Evolutionary conservation across 768 basidiomycete genomes (phyloP), one percentile per base, ranked within the genome.

Genomic region (Agaricus blazei): DNA sequence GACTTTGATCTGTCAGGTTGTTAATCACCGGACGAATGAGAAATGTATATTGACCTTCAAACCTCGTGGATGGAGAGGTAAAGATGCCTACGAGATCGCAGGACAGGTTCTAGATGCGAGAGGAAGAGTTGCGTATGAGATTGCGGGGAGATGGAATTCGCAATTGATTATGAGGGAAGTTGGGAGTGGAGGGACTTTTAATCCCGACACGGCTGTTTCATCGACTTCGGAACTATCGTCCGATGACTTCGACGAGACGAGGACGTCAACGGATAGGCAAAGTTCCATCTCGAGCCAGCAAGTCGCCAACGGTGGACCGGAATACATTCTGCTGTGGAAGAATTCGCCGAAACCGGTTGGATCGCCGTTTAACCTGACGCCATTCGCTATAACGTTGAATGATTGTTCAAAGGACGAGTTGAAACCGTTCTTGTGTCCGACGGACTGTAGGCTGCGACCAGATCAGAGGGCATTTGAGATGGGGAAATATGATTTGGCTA

Each of bases 391-490:
- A 59, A 92, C 93, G 0, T 74, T 97, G 57, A 98, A 98, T 64
- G 85, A 96, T 65, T 90, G 90, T 56, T 92, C 93, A 0, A 70
- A 74, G 37, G 80, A 84, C 9, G 80, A 80, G 2, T 72, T 98
- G 11, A 75, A 75, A 55, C 83, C 85, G 4, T 91, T 81, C 67
- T 60, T 98, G 2, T 85, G 86, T 28, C 90, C 92, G 1, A 98
- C 95, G 2, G 95, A 98, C 69, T 98, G 94, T 65, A 82, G 96
- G 3, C 70, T 97, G 27, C 82, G 95, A 0, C 93, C 93, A 0
- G 95, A 98, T 66, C 94, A 97, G 67, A 80, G 95, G 27, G 93
- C 95, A 26, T 98, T 98, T 67, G 95, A 98, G 75, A 65, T 85
- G 60, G 95, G 93, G 42, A 76, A 80, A 64, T 95, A 93, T 62